phyloP scores from a whole-genome alignment of 1,284 basidiomycete species.

The Cerrena zonata region DNA sequence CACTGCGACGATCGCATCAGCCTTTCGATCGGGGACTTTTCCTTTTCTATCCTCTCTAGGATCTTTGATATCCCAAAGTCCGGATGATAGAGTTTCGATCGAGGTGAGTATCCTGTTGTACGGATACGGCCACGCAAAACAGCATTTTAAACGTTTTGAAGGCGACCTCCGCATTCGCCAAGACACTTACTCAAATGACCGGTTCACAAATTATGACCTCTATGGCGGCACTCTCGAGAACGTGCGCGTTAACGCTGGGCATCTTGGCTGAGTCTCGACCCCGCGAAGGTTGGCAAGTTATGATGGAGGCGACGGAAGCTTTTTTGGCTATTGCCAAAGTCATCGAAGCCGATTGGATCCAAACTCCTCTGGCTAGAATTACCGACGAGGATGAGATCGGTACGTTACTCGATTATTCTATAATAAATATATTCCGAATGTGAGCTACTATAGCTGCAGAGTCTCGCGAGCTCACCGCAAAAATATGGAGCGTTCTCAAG shows the following conservation, averaged over 20 bases:
- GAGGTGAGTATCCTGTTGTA: not conserved
- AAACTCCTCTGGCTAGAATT: slow-evolving; percentile 36
- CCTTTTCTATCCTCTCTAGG: slow-evolving; percentile 31
- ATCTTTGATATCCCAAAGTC: not conserved
- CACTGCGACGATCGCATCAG: slow-evolving; percentile 42
- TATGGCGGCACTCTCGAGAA: slow-evolving; percentile 48
- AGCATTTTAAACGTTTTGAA: too few species aligned
- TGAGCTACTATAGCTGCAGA: slow-evolving; percentile 28
- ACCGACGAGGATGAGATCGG: slow-evolving; percentile 31
- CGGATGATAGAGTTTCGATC: slow-evolving; percentile 7
- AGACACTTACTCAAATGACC: slow-evolving; percentile 33
- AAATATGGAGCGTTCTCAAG: slow-evolving; percentile 62
- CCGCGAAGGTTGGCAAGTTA: slow-evolving; percentile 38
- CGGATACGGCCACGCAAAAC: too few species aligned
- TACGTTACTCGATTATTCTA: slow-evolving; percentile 22
- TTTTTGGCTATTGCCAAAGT: slow-evolving; percentile 34
- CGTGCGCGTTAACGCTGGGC: slow-evolving; percentile 43
- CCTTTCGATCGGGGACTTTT: slow-evolving; percentile 49
- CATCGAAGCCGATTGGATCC: slow-evolving; percentile 52
- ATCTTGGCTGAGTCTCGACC: slow-evolving; percentile 44
- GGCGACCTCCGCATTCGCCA: slow-evolving; percentile 26
- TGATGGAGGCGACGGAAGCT: slow-evolving; percentile 37
- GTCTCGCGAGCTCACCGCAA: slow-evolving; percentile 38
- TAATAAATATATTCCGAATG: not conserved
- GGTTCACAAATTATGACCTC: slow-evolving; percentile 42